Evolutionary conservation across 257 asterid species (phyloP).

Genomic region (Lithospermum erythrorhizon): DNA sequence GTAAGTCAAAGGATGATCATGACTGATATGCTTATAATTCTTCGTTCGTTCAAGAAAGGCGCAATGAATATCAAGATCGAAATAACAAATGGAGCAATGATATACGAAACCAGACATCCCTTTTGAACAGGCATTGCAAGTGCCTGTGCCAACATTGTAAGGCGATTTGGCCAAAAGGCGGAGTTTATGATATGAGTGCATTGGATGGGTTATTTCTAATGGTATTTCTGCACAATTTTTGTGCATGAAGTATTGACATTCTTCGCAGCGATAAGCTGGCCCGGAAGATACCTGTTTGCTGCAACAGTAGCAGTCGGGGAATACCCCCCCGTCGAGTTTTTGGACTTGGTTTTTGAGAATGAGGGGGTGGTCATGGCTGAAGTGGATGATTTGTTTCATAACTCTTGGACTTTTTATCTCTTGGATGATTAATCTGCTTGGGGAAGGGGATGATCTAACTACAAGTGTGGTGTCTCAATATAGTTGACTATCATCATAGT

Average conservation of each 20-base stretch:
- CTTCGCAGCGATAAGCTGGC: neutral
- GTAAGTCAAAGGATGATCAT: neutral
- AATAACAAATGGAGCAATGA: neutral
- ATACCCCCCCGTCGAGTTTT: neutral
- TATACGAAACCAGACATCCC: neutral
- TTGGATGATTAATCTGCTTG: neutral
- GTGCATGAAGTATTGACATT: neutral
- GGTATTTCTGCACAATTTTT: neutral
- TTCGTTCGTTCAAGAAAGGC: neutral
- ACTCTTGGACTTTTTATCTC: neutral
- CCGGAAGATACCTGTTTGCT: neutral
- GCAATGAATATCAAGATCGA: neutral
- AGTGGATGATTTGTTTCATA: neutral
- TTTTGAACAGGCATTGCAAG: neutral
- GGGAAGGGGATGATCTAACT: neutral
- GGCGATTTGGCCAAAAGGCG: neutral
- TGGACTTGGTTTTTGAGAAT: neutral
- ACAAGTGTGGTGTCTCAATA: neutral
- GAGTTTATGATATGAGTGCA: neutral
- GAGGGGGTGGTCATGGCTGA: neutral
- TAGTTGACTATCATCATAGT: neutral
- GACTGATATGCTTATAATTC: neutral
- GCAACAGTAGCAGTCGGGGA: neutral
- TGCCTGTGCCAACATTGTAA: neutral
- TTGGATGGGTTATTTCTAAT: neutral